A percentile compares a stretch with the other conserved stretches of the same genome.
phyloP scores from a whole-genome alignment of 257 asterid genomes.

The Paraleonurus japonicus region DNA sequence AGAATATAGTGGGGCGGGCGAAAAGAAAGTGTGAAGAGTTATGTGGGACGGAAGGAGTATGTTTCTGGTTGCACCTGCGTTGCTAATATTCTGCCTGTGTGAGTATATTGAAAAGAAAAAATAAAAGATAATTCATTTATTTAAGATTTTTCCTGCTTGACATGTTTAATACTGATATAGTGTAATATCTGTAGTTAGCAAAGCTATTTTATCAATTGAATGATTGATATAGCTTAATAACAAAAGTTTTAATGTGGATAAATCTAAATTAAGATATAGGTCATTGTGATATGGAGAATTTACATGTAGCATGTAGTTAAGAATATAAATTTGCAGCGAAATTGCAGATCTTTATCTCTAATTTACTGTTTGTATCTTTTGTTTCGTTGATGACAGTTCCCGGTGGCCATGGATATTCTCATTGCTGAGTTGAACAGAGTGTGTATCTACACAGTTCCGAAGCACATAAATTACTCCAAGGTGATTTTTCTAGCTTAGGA shows the following conservation, averaged over 20 bases:
- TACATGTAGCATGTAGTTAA: not conserved
- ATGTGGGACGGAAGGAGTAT: too few species aligned
- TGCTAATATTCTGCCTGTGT: not conserved
- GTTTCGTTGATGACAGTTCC: constrained; percentile 48
- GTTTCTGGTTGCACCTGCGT: not conserved
- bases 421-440: constrained; percentile 76
- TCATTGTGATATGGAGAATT: not conserved
- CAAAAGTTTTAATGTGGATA: not conserved
- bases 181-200: not conserved
- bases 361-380: constrained; percentile 2
- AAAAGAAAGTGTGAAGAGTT: too few species aligned
- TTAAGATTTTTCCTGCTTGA: not conserved
- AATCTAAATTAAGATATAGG: not conserved
- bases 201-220: not conserved
- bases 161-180: not conserved
- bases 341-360: constrained; percentile 2
- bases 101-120: not conserved
- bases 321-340: not conserved
- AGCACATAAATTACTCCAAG: constrained; percentile 66
- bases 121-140: not conserved
- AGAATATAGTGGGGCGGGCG: too few species aligned
- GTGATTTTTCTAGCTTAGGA: constrained; percentile 37
- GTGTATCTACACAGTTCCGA: constrained; percentile 89
- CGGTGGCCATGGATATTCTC: constrained; percentile 72
- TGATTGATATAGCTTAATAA: not conserved